These are phyloP conservation scores for Hypoxylon sp. DNA, from an alignment of 2,329 filamentous ascomycete genomes.

Conservation along the genomic window DNA sequence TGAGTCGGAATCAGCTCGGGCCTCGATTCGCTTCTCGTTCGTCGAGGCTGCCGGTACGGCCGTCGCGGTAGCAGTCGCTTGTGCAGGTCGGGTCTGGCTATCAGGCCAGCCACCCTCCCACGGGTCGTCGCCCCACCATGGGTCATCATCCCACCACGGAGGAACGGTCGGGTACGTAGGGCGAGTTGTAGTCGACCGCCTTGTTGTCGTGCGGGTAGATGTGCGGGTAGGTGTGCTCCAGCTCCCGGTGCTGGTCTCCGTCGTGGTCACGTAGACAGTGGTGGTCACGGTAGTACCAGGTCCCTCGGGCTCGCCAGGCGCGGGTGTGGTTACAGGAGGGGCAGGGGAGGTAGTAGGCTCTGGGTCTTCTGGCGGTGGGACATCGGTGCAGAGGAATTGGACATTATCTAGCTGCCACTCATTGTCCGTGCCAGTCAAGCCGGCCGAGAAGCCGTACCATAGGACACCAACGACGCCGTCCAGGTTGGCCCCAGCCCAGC, in stretches of 20 bases:
- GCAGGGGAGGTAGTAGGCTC: conserved; percentile 27
- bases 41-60: conserved; percentile 7
- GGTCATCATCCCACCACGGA: conserved; percentile 39
- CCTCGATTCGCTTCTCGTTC: conserved; percentile 21
- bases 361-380: conserved; percentile 40
- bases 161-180: conserved; percentile 26
- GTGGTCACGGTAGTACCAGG: conserved; percentile 24
- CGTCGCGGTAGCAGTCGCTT: conserved; percentile 19
- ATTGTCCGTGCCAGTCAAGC: conserved; percentile 54
- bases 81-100: not conserved
- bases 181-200: conserved; percentile 27
- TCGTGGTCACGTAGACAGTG: conserved; percentile 29
- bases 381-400: conserved; percentile 60
- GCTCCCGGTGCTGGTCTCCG: conserved; percentile 22
- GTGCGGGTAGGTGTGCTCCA: conserved; percentile 23
- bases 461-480: conserved; percentile 64
- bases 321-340: conserved; percentile 9
- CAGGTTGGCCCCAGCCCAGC: conserved; percentile 65
- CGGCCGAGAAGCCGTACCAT: conserved; percentile 54
- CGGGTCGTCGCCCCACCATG: conserved; percentile 37
- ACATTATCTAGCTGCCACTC: conserved; percentile 66
- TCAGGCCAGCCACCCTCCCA: conserved; percentile 31
- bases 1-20: conserved; percentile 28
- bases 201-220: conserved; percentile 14
- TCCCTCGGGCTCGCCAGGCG: conserved; percentile 11